A percentile compares a stretch with the other conserved stretches of the same genome.
These are phyloP conservation scores for Venturia nashicola DNA, from an alignment of 2,329 filamentous ascomycete species.

Conservation along the genomic window DNA sequence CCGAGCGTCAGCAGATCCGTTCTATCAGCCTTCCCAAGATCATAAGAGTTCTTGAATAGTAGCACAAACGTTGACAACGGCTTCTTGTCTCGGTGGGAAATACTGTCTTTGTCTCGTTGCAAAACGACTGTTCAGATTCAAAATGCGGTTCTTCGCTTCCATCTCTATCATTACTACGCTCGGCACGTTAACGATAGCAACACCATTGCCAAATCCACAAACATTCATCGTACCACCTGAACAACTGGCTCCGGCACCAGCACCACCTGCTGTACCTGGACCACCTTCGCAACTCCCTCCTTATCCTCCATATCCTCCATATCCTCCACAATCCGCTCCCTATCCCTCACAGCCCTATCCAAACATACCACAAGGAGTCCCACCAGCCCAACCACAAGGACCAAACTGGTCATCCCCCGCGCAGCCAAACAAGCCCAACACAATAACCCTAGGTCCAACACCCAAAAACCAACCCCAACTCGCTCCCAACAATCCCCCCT, in stretches of 20 bases:
- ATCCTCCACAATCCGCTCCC: background rate
- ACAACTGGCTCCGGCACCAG: background rate
- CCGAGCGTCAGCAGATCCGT: no score
- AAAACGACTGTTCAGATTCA: background rate
- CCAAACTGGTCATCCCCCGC: no score
- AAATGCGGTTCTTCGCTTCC: background rate
- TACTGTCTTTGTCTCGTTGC: no score
- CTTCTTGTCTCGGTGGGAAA: no score
- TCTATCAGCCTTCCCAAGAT: no score
- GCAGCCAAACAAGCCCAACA: background rate
- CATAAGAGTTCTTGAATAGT: no score
- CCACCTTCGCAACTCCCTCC: background rate
- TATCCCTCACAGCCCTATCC: background rate
- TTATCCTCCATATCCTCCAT: background rate
- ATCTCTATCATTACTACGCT: background rate
- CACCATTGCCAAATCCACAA: background rate
- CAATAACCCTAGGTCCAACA: background rate
- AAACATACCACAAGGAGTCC: no score
- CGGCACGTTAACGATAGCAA: background rate
- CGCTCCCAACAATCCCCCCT: background rate
- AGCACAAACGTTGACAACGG: no score
- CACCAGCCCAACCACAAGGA: background rate
- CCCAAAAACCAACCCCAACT: background rate
- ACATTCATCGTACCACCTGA: background rate
- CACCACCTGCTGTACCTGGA: background rate